phyloP scores from a whole-genome alignment of 768 basidiomycete genomes.

The Phaffia australis region DNA sequence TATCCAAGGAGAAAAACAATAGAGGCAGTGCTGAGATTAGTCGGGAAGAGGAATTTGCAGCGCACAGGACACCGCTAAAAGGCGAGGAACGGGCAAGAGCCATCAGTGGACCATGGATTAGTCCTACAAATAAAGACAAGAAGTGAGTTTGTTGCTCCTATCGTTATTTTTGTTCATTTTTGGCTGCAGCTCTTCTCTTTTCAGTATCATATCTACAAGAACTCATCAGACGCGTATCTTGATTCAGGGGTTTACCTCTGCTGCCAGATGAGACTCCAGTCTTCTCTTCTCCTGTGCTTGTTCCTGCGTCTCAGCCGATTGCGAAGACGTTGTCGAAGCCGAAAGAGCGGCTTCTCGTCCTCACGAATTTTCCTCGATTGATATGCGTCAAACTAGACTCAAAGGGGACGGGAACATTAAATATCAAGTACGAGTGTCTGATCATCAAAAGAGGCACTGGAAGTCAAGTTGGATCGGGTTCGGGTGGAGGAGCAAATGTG shows the following conservation, averaged over 20 bases:
- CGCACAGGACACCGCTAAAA: not conserved
- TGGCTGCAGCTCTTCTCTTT: not conserved
- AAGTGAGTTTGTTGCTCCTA: slow-evolving; percentile 9
- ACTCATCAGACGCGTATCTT: not conserved
- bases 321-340: slow-evolving; percentile 18
- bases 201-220: too few relatives aligned
- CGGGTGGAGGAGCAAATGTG: slow-evolving; percentile 16
- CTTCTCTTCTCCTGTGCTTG: slow-evolving; percentile 17
- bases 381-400: slow-evolving; percentile 23
- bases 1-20: not conserved
- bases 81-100: slow-evolving; percentile 1
- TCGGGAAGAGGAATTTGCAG: not conserved
- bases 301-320: slow-evolving; percentile 16
- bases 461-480: not conserved
- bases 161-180: not conserved
- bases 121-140: slow-evolving; percentile 14
- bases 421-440: slow-evolving; percentile 23
- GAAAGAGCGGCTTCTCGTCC: slow-evolving; percentile 21
- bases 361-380: slow-evolving; percentile 24
- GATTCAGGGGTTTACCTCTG: slow-evolving; percentile 10
- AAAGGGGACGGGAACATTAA: slow-evolving; percentile 19
- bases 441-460: slow-evolving; percentile 16
- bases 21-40: not conserved
- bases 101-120: slow-evolving; percentile 24
- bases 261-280: slow-evolving; percentile 19